These are phyloP conservation scores for Trichoderma sp. DNA, from an alignment of 2,329 filamentous ascomycete genomes.

Conservation along the genomic window DNA sequence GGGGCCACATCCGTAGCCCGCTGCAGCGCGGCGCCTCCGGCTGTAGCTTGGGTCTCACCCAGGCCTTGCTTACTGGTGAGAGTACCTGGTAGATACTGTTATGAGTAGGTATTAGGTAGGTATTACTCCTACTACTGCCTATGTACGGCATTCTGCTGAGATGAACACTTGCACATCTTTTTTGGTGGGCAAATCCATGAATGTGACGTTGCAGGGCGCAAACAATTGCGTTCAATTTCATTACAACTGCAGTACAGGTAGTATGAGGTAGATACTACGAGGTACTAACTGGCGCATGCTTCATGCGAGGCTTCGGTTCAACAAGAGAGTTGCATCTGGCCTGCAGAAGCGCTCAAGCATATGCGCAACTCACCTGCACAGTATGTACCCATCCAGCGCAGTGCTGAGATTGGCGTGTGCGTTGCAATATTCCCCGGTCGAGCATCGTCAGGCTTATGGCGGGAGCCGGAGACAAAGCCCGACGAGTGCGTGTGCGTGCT, in stretches of 20 bases:
- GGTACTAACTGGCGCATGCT: not conserved
- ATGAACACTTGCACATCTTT: not conserved
- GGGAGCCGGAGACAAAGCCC: slow-evolving; percentile 1
- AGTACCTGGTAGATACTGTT: not conserved
- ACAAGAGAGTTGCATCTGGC: not conserved
- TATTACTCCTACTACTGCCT: not conserved
- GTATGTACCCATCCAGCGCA: not conserved
- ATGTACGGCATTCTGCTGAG: not conserved
- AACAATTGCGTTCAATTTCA: not conserved
- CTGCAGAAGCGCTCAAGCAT: not conserved
- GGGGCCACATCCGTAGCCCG: slow-evolving; percentile 19
- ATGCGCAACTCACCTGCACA: not conserved
- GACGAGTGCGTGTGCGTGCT: not conserved
- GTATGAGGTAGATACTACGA: not conserved
- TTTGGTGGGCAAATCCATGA: not conserved
- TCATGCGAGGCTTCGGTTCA: not conserved
- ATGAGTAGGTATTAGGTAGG: too few relatives aligned
- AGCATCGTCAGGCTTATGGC: slow-evolving; percentile 12
- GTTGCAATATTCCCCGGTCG: slow-evolving; percentile 23
- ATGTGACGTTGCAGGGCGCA: not conserved
- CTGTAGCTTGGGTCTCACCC: slow-evolving; percentile 14
- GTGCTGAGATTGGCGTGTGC: slow-evolving; percentile 13
- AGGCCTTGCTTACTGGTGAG: slow-evolving; percentile 12
- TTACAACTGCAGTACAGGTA: not conserved
- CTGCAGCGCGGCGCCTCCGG: slow-evolving; percentile 20